Evolutionary conservation across 2,329 filamentous ascomycete genomes (phyloP).

Genomic region (Trichoderma semiorbis): DNA sequence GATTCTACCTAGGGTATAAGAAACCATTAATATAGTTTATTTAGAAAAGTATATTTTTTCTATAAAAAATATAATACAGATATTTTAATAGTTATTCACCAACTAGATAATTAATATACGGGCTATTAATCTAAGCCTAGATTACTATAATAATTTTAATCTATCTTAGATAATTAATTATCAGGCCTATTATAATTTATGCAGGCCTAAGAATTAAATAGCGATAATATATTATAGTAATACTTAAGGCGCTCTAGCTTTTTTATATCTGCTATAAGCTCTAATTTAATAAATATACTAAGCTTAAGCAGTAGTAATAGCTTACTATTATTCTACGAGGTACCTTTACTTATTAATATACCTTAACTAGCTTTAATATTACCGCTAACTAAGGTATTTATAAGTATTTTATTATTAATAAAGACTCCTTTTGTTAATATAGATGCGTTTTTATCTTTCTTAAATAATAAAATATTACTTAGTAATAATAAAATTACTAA

Average conservation of each 20-base stretch:
- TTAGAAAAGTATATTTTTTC: not conserved
- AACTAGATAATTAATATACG: not conserved
- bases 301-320: not conserved
- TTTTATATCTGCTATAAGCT: not conserved
- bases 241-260: not conserved
- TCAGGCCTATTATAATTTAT: not conserved
- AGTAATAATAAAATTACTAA: not conserved
- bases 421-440: not conserved
- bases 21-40: conserved; percentile 4
- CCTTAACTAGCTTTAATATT: not conserved
- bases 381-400: not conserved
- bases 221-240: not conserved
- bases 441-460: not conserved
- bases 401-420: not conserved
- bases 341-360: not conserved
- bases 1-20: not conserved
- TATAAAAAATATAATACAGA: not conserved
- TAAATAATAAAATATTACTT: not conserved
- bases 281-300: not conserved
- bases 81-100: conserved; percentile 4
- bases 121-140: conserved; percentile 14
- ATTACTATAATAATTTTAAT: not conserved
- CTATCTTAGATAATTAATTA: not conserved
- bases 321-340: not conserved
- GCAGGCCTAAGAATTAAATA: not conserved